Percentiles rank a stretch among this genome's conserved stretches.
These are phyloP conservation scores for Exophiala sp. DNA, from an alignment of 2,329 filamentous ascomycete species.

Conservation along the genomic window DNA sequence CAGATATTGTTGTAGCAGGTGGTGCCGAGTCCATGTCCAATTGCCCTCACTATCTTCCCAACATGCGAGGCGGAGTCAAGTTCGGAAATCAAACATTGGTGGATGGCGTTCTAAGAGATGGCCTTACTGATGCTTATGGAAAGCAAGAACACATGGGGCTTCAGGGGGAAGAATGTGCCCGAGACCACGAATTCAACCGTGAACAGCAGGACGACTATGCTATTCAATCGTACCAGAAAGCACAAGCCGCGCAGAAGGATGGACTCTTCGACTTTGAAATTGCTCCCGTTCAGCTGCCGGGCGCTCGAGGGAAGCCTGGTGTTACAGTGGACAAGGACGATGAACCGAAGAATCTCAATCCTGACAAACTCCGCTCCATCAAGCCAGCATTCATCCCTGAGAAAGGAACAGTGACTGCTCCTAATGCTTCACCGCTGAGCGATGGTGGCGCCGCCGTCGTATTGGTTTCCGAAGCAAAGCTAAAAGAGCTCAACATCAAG, in stretches of 20 bases:
- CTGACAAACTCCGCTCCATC: constrained; percentile 75
- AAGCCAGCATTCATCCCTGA: constrained; percentile 75
- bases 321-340: constrained; percentile 79
- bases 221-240: constrained; percentile 90
- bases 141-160: constrained; percentile 97
- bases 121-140: constrained; percentile 82
- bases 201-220: constrained; percentile 93
- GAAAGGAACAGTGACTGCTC: constrained; percentile 80
- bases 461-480: constrained; percentile 86
- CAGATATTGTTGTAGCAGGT: constrained; percentile 85
- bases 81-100: constrained; percentile 86
- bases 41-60: constrained; percentile 88
- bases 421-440: constrained; percentile 93
- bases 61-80: constrained; percentile 79
- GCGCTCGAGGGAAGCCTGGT: constrained; percentile 82
- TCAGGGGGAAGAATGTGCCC: constrained; percentile 82
- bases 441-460: constrained; percentile 90
- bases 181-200: constrained; percentile 72
- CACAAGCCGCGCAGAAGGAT: constrained; percentile 73
- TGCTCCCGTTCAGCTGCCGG: constrained; percentile 77
- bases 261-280: constrained; percentile 84
- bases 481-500: constrained; percentile 85
- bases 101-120: constrained; percentile 90
- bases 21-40: constrained; percentile 99
- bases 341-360: constrained; percentile 86